phyloP scores from a whole-genome alignment of 352 stramenopile genomes.

The Blastocystis sp. region DNA sequence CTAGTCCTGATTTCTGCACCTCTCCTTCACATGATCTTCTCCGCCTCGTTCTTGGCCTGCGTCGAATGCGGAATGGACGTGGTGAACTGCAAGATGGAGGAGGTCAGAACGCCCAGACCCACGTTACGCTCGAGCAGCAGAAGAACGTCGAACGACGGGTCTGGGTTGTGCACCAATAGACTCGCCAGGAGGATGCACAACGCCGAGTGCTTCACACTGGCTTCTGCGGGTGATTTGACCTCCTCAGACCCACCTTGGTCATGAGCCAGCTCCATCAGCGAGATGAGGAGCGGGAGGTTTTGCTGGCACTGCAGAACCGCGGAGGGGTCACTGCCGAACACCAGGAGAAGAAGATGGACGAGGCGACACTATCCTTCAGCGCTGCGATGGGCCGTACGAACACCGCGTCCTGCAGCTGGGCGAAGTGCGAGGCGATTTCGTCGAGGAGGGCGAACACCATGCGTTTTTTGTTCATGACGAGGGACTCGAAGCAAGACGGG shows the following conservation, averaged over 20 bases:
- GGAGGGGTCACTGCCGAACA: conserved; percentile 22
- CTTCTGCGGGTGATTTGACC: background rate
- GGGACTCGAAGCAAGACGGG: conserved; percentile 44
- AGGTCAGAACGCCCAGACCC: conserved; percentile 14
- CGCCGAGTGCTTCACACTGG: background rate
- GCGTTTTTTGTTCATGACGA: conserved; percentile 1
- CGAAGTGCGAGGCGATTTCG: background rate
- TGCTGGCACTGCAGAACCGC: conserved; percentile 26
- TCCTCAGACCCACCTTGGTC: background rate
- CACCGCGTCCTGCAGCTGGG: background rate
- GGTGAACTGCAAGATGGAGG: conserved; percentile 21
- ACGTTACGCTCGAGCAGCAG: conserved; percentile 14
- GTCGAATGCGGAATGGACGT: background rate
- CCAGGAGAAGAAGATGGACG: conserved; percentile 26
- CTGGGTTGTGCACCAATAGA: conserved; percentile 16
- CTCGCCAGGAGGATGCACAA: conserved; percentile 27
- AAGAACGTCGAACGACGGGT: conserved; percentile 45
- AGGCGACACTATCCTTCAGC: conserved; percentile 24
- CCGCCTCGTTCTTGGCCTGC: background rate
- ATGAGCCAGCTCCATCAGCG: conserved; percentile 15
- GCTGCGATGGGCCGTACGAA: background rate
- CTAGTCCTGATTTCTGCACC: background rate
- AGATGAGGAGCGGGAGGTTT: conserved; percentile 32
- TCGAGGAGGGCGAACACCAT: background rate
- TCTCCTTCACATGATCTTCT: background rate